Evolutionary conservation across 2,329 filamentous ascomycete species (phyloP).

Genomic region (Tolypocladium amazonense): DNA sequence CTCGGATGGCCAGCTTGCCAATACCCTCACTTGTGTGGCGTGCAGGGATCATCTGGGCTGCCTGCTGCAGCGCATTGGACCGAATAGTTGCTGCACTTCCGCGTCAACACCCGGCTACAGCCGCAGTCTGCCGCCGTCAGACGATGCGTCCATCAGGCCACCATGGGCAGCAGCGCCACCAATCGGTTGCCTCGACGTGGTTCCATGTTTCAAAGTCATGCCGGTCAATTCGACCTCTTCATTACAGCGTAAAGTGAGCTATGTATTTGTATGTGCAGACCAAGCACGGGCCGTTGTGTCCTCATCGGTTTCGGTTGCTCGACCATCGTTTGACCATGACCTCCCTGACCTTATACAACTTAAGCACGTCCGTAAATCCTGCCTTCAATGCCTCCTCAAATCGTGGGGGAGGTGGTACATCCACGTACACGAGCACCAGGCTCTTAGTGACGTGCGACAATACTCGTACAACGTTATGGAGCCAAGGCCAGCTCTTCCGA

Average conservation of each 20-base stretch:
- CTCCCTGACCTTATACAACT: constrained; percentile 67
- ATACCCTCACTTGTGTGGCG: too few relatives aligned
- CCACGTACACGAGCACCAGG: constrained; percentile 80
- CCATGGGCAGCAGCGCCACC: not conserved
- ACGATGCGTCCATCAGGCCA: not conserved
- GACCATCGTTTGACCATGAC: constrained; percentile 76
- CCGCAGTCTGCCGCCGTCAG: not conserved
- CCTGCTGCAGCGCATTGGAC: not conserved
- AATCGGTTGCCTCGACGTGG: not conserved
- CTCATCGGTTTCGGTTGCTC: constrained; percentile 58
- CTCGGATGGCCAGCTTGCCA: not conserved
- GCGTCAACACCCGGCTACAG: not conserved
- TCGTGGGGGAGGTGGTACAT: constrained; percentile 62
- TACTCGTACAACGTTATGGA: constrained; percentile 84
- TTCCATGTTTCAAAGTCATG: not conserved
- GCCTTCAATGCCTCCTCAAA: constrained; percentile 30
- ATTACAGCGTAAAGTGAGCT: not conserved
- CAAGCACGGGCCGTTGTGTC: not conserved
- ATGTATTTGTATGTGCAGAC: not conserved
- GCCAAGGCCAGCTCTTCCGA: constrained; percentile 61
- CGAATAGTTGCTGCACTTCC: not conserved
- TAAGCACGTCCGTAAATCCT: constrained; percentile 54
- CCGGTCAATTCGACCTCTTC: not conserved
- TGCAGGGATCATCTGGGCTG: not conserved
- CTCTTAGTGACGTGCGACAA: constrained; percentile 86